These are phyloP conservation scores for Arthrobotrys sphaeroides DNA, from an alignment of 2,329 filamentous ascomycete genomes.

Conservation along the genomic window DNA sequence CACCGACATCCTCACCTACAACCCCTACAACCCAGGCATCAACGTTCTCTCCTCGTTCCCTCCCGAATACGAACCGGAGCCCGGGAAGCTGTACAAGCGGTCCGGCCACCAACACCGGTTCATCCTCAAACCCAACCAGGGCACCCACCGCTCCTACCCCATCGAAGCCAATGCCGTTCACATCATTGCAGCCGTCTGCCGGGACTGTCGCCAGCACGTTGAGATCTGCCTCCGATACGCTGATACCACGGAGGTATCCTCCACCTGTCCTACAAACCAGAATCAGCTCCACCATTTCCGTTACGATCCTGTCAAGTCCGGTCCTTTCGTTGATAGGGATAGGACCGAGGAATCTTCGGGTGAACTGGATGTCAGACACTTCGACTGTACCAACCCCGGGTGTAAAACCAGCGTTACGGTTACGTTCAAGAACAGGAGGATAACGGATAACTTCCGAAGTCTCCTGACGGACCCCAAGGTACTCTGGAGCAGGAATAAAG, in stretches of 20 bases:
- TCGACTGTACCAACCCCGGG: constrained; percentile 69
- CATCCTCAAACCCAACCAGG: constrained; percentile 68
- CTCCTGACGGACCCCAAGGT: constrained; percentile 67
- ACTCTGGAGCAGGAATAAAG: constrained; percentile 65
- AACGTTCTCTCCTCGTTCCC: constrained; percentile 70
- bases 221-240: constrained; percentile 68
- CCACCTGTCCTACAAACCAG: constrained; percentile 63
- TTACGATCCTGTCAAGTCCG: constrained; percentile 52
- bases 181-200: constrained; percentile 70
- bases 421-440: constrained; percentile 66
- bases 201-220: constrained; percentile 71
- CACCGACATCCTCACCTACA: constrained; percentile 65
- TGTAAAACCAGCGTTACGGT: constrained; percentile 69
- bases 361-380: constrained; percentile 64
- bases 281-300: constrained; percentile 70
- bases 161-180: constrained; percentile 63
- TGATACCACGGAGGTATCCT: constrained; percentile 58
- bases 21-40: constrained; percentile 65
- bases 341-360: constrained; percentile 56
- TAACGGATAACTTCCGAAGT: constrained; percentile 64
- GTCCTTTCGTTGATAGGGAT: constrained; percentile 35
- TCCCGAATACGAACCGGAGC: constrained; percentile 62
- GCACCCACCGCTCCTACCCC: constrained; percentile 61
- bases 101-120: constrained; percentile 66
- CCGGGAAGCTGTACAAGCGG: constrained; percentile 57